Conservation (phyloP, 1,139 yeast genomes). For the Debaryomycetaceae sp. region DNA sequence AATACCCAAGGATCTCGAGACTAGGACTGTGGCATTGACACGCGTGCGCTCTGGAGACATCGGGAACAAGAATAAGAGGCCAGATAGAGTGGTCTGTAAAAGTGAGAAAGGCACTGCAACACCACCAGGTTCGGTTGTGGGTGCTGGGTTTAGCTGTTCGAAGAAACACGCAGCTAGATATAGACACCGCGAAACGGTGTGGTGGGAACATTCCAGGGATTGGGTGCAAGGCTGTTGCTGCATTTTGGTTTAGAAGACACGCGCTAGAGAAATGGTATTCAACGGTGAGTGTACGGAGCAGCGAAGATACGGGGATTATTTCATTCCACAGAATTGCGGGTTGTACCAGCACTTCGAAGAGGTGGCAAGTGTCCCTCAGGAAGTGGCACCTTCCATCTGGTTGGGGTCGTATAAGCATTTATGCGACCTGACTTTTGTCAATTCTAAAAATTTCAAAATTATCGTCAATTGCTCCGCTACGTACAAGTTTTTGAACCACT, state of each 20-base stretch:
- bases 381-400: conserved; percentile 32
- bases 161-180: no score
- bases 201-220: no score
- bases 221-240: not conserved
- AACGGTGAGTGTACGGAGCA: not conserved
- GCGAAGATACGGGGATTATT: not conserved
- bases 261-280: not conserved
- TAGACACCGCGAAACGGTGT: no score
- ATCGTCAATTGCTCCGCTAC: conserved; percentile 42
- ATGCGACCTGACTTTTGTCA: conserved; percentile 14
- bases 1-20: no score
- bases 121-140: not conserved
- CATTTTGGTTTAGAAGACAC: not conserved
- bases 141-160: not conserved
- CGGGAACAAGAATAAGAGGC: not conserved
- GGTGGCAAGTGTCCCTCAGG: conserved; percentile 5
- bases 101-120: not conserved
- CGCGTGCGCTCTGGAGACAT: no score
- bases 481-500: conserved; percentile 22
- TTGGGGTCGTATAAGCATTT: conserved; percentile 23
- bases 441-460: conserved; percentile 32
- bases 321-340: not conserved
- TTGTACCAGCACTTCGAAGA: not conserved
- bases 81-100: not conserved
- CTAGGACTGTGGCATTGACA: no score